phyloP scores from a whole-genome alignment of 805 yeast genomes.

The Nakazawaea siamensis region DNA sequence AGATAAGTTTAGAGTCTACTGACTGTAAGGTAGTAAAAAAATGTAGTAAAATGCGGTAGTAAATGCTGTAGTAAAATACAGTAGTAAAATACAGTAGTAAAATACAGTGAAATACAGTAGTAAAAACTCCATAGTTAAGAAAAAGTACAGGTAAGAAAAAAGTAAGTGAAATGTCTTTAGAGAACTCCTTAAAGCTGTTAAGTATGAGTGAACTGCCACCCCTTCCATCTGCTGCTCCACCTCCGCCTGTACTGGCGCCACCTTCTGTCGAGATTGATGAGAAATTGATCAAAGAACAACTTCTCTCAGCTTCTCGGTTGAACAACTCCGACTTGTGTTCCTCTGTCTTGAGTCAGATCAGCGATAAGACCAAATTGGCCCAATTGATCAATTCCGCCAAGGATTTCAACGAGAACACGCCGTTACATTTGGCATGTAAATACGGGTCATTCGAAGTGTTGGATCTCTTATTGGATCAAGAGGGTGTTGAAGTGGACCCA shows the following conservation, averaged over 20 bases:
- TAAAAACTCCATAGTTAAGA: too few species aligned
- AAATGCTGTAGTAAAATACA: too few species aligned
- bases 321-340: slow-evolving; percentile 73
- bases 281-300: slow-evolving; percentile 70
- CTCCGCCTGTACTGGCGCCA: background rate
- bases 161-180: slow-evolving; percentile 1
- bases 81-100: too few species aligned
- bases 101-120: too few species aligned
- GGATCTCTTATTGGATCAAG: slow-evolving; percentile 75
- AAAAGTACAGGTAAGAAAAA: too few species aligned
- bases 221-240: slow-evolving; percentile 3
- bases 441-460: slow-evolving; percentile 83
- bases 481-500: slow-evolving; percentile 88
- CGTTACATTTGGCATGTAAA: slow-evolving; percentile 75
- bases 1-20: too few species aligned
- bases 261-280: slow-evolving; percentile 34
- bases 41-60: too few species aligned
- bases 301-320: slow-evolving; percentile 81
- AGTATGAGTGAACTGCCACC: slow-evolving; percentile 1
- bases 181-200: slow-evolving; percentile 3
- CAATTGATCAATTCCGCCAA: slow-evolving; percentile 57
- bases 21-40: too few species aligned
- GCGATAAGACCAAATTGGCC: slow-evolving; percentile 30
- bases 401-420: slow-evolving; percentile 73
- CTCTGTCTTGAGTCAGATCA: slow-evolving; percentile 24